Conservation (phyloP, 2,329 filamentous ascomycete species). For the Drechslerella stenobrocha region DNA sequence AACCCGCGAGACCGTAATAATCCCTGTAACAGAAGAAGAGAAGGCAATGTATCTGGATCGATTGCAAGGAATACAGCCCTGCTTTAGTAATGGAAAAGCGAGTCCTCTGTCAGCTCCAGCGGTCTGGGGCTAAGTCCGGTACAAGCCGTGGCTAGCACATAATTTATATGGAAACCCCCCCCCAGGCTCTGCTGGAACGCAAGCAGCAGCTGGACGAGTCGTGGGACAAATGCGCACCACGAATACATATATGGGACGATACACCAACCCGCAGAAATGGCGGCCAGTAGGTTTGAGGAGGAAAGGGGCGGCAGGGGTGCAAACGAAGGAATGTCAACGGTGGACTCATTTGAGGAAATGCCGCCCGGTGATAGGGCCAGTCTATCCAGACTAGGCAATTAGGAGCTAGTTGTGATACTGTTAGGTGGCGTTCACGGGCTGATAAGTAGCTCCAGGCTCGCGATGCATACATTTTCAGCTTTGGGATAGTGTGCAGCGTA, state of each 20-base stretch:
- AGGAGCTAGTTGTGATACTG: neutral
- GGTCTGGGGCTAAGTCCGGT: conserved; percentile 2
- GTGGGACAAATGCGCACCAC: neutral
- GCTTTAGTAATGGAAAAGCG: conserved; percentile 15
- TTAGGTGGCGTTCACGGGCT: too few species aligned
- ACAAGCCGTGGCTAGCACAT: conserved; percentile 9
- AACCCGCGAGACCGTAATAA: conserved; percentile 29
- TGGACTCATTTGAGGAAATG: conserved; percentile 11
- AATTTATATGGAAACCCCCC: conserved; percentile 10
- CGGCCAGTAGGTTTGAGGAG: conserved; percentile 29
- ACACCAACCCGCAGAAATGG: conserved; percentile 33
- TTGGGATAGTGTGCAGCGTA: too few species aligned
- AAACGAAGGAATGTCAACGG: conserved; percentile 14
- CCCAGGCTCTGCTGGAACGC: conserved; percentile 6
- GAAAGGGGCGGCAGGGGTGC: conserved; percentile 6
- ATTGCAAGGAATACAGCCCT: conserved; percentile 18
- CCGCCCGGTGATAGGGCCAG: conserved; percentile 14
- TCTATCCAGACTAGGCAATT: conserved; percentile 9
- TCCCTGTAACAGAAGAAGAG: conserved; percentile 33
- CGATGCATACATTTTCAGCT: too few species aligned
- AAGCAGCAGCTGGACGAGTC: conserved; percentile 12
- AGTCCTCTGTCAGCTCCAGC: conserved; percentile 24
- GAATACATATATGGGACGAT: conserved; percentile 24
- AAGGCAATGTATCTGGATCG: conserved; percentile 33
- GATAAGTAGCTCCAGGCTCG: too few species aligned